Evolutionary conservation across 2,329 filamentous ascomycete species (phyloP), one percentile per base, ranked within the genome.

Genomic region (Thielaviopsis populi): DNA sequence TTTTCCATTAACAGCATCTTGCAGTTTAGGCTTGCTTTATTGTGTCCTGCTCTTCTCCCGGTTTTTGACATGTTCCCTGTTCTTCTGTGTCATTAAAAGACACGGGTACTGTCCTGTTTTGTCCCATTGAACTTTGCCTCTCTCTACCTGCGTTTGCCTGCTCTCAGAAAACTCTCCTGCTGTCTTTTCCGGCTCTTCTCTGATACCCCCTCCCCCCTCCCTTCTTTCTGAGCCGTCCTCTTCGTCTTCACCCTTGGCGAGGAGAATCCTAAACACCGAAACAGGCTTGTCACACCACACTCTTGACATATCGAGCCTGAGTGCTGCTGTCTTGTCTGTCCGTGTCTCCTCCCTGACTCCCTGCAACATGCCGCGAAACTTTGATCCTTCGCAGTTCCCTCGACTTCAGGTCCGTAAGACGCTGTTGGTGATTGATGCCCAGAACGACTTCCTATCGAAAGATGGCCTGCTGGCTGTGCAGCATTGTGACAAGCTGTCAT

Each of bases 381-480:
- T 85, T 71, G 80, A 84, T 69, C 74, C 77, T 46, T 73, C 79
- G 56, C 75, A 77, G 42, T 75, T 86, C 22, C 83, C 83, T 11
- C 75, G 80, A 59, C 73, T 86, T 62, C 76, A 74, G 37, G 83
- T 83, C 8, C 79, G 83, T 61, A 83, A 82, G 74, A 92, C 89
- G 0, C 79, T 99, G 53, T 77, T 97, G 22, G 76, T 95, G 19
- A 80, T 96, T 68, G 92, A 96, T 70, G 82, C 95, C 42, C 94
- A 97, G 71, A 90, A 95, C 69, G 92, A 96, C 72, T 96, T 97
- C 70, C 76, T 95, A 65, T 79, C 83, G 6, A 75, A 82, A 1
- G 79, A 83, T 61, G 87, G 88, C 63, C 81, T 84, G 30, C 74
- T 96, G 22, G 80, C 84, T 13, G 82, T 91, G 61, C 76, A 77